Evolutionary conservation across 352 stramenopile genomes (phyloP), one percentile per base, ranked within the genome.

Genomic region (Elongisporangium anandrum): DNA sequence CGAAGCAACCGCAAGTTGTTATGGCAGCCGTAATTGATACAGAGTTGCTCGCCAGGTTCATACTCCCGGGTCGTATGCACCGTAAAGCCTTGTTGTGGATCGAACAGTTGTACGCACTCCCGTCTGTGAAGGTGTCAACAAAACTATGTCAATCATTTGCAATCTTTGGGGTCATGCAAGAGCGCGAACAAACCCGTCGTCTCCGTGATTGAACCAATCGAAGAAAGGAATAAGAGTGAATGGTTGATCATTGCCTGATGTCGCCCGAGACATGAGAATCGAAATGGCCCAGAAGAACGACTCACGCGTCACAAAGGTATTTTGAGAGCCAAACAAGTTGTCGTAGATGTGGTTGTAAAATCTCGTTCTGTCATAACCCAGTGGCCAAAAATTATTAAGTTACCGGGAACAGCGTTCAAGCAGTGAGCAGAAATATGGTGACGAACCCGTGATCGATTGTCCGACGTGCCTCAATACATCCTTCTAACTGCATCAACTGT

Each of bases 141-240:
- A 38, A 51, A 38, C 19, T 4, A 39, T 9, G 47, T 60, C 56
- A 63, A 17, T 17, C 7, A 13, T 24, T 50, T 13, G 16, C 17
- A 49, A n/a, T 50, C 19, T 52, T 19, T 17, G 19, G 34, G 4
- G 4, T 15, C 3, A 26, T 45, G 12, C 6, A 19, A 57, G 15
- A 19, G 2, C 16, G 51, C 23, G 15, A 16, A 16, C 62, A 24
- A 72, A 92, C 81, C 79, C 72, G 19, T 71, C 70, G 50, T 84
- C 69, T 23, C 69, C 66, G 55, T 95, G 85, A 56, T 95, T 92
- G 64, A 93, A 93, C 78, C 77, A 95, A 72, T 95, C 85, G 56
- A 95, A 92, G 65, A 92, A 90, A 29, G 85, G 85, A 26, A 92
- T 87, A 16, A 95, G 72, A 20, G 83, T 76, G 70, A 95, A 95